Evolutionary conservation across 2,329 filamentous ascomycete species (phyloP), one percentile per base, ranked within the genome.

Genomic region (Lecanicillium sp.): DNA sequence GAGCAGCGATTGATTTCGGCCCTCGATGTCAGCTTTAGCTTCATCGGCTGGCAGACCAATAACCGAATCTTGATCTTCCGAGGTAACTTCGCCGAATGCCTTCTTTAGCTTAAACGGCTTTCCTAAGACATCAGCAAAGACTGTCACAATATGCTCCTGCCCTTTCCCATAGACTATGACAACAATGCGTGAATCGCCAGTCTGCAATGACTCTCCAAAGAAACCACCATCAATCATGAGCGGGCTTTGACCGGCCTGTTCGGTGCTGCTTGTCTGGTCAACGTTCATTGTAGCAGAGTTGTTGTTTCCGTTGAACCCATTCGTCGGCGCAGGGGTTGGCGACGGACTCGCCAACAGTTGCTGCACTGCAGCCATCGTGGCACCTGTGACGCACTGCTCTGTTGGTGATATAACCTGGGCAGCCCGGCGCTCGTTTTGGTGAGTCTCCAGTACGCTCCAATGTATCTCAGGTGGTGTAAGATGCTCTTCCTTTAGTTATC

Each of bases 61-160:
- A 8, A 90, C 80, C n/a, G 75, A 69, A 45, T 78, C 75, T 51
- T 71, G 63, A 50, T 83, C 71, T 37, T 74, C 64, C 36, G 61
- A 50, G 47, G 66, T 66, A 49, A 79, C 66, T 33, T 73, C 62
- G 44, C 68, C 62, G 58, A 84, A 70, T 40, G 71, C 64, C 22
- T 66, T 59, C 38, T 75, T 74, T 31, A 81, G 65, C 43, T 71
- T 74, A 61, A 75, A 81, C 15, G 81, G 74, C 56, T 88, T 86
- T 12, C 87, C 86, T 30, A 92, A 63, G 7, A 90, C 81, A 51
- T 90, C 84, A 18, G 86, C 85, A 49, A 89, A 84, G 25, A 85
- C 66, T 17, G 77, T 75, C 19, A 89, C 78, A 46, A 92, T 85
- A 29, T 74, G 72, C 43, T 89, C 81, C 56, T 90, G 84, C 14